Evolutionary conservation across 1,284 basidiomycete genomes (phyloP).

Genomic region (Tilletia indica): DNA sequence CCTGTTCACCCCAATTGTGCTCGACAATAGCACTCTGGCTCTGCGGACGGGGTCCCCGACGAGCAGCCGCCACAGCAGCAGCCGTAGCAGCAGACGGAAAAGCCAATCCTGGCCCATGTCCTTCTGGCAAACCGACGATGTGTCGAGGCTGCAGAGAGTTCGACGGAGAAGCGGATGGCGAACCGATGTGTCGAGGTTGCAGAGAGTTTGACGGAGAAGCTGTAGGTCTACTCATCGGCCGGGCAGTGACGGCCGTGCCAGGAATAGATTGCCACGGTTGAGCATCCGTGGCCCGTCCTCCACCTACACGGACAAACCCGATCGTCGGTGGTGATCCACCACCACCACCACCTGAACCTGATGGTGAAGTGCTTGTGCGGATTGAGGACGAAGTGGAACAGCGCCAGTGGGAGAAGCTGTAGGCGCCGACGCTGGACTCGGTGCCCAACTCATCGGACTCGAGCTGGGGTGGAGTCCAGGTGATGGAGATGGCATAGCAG

Average conservation of each 20-base stretch:
- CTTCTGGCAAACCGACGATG: not conserved
- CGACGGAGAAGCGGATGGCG: too few species aligned
- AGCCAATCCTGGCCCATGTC: not conserved
- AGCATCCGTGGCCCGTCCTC: slow-evolving; percentile 39
- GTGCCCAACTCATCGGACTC: slow-evolving; percentile 4
- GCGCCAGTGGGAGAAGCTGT: slow-evolving; percentile 24
- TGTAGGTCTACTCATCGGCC: not conserved
- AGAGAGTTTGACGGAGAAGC: not conserved
- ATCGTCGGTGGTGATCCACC: slow-evolving; percentile 26
- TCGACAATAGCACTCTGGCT: slow-evolving; percentile 13
- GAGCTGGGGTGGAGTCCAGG: not conserved
- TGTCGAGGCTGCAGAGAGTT: too few species aligned
- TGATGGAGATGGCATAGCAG: slow-evolving; percentile 33
- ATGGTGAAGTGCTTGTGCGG: slow-evolving; percentile 12
- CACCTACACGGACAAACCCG: slow-evolving; percentile 45
- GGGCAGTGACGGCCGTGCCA: not conserved
- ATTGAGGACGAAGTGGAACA: slow-evolving; percentile 28
- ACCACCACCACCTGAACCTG: too few species aligned
- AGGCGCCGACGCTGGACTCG: slow-evolving; percentile 2
- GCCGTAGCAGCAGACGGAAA: not conserved
- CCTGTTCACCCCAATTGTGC: slow-evolving; percentile 2
- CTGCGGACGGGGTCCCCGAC: slow-evolving; percentile 8
- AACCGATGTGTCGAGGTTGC: too few species aligned
- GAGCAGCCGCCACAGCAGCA: not conserved
- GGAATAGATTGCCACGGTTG: slow-evolving; percentile 29